Evolutionary conservation across 2,329 filamentous ascomycete species (phyloP), one percentile per base, ranked within the genome.

Genomic region (Xylaria multiplex): DNA sequence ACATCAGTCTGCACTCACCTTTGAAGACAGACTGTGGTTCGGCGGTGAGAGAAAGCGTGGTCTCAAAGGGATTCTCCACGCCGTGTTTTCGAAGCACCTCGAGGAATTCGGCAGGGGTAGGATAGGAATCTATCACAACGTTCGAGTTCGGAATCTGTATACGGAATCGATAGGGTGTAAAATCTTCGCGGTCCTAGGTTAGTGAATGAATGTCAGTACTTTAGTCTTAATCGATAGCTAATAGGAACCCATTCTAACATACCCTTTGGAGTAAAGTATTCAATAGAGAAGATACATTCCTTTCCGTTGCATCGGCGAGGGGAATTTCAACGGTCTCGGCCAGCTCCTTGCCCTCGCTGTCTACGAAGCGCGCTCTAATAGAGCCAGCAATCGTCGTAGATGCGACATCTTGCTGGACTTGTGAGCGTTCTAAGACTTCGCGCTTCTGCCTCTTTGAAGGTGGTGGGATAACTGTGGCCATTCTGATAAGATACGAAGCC

Each of bases 371-470:
- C 54, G 96, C 90, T 78, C 93, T 91, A 76, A 96, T 88, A 66
- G 89, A 93, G 70, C 93, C 93, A 55, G 88, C 82, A 40, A 88
- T 87, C 0, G 91, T 86, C 56, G 91, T 86, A 24, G 89, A 83
- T 48, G 86, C 82, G 58, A 95, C 86, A 81, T 94, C 90, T 76
- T 96, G 90, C 76, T 97, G 93, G 53, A 88, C 82, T 70, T 89
- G 85, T 7, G 91, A 87, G 74, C 88, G 88, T 72, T 93, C 92
- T 46, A 91, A 84, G 24, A 86, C 86, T 72, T 92, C 92, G 56
- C 91, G 88, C 79, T 90, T 91, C 77, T 97, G 93, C 68, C 93
- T 88, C 80, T 97, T 98, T 59, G 90, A 94, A 4, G 93, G 92
- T 53, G 92, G 93, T n/a, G 93, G 93, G 6, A 90, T 78, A 54